These are phyloP conservation scores for Suaeda aralocaspica DNA, from an alignment of 148 eudicot genomes.

Conservation along the genomic window DNA sequence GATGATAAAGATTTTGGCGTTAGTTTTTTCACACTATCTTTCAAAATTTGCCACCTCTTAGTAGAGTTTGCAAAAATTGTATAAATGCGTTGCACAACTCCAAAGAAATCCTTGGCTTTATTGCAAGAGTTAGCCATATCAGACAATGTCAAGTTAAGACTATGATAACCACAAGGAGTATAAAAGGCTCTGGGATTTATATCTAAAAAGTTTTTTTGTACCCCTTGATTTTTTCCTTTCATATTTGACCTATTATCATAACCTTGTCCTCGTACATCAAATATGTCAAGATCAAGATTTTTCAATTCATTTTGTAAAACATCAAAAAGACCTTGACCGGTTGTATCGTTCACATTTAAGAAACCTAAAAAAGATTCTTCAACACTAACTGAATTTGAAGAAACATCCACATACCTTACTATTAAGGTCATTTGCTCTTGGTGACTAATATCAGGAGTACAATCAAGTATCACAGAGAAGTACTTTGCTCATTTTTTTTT, in stretches of 20 bases:
- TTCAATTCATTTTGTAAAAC: background rate
- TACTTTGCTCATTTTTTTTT: background rate
- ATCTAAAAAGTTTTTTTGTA: background rate
- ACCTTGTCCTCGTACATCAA: conserved; percentile 9
- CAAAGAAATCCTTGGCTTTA: too few species aligned
- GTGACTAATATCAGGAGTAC: background rate
- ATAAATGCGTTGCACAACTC: too few species aligned
- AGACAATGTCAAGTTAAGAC: too few species aligned
- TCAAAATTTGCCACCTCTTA: conserved; percentile 30
- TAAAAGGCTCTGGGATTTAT: background rate
- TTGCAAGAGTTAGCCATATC: too few species aligned
- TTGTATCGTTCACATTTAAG: too few species aligned
- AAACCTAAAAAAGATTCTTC: too few species aligned
- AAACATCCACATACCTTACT: conserved; percentile 17
- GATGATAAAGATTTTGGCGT: conserved; percentile 26
- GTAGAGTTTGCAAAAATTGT: conserved; percentile 31
- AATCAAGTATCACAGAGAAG: too few species aligned
- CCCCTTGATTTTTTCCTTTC: conserved; percentile 7
- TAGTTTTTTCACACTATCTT: conserved; percentile 1
- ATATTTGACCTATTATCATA: conserved; percentile 9
- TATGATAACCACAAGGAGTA: too few species aligned
- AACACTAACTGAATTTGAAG: too few species aligned
- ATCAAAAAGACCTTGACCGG: conserved; percentile 7
- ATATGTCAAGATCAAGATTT: conserved; percentile 9
- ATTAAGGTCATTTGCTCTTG: background rate